Percentiles rank a stretch among this genome's conserved stretches.
These are phyloP conservation scores for Gastrolobium bilobum DNA, from an alignment of 306 rosid species.

Conservation along the genomic window DNA sequence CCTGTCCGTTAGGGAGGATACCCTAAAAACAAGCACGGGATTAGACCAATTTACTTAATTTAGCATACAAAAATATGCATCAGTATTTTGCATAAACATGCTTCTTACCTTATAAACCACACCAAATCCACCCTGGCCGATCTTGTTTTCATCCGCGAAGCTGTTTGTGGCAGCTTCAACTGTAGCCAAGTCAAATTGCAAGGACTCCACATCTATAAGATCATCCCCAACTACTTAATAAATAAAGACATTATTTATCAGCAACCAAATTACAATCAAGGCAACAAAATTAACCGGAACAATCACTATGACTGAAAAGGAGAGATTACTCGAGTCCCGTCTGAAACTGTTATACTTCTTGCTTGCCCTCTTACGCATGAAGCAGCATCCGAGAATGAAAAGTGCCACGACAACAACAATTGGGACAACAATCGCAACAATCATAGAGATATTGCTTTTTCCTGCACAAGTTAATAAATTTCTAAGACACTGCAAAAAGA, in stretches of 20 bases:
- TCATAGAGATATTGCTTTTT: slow-evolving; percentile 36
- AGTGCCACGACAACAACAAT: slow-evolving; percentile 44
- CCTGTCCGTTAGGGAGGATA: slow-evolving; percentile 55
- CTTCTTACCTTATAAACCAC: slow-evolving; percentile 61
- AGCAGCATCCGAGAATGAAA: slow-evolving; percentile 47
- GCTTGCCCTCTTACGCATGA: slow-evolving; percentile 54
- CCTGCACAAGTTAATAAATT: slow-evolving; percentile 46
- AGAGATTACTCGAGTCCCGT: slow-evolving; percentile 52
- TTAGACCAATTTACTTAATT: slow-evolving; percentile 14
- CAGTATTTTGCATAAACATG: background rate
- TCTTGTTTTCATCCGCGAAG: slow-evolving; percentile 54
- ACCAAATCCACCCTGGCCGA: slow-evolving; percentile 74
- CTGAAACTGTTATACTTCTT: slow-evolving; percentile 22
- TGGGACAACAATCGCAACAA: slow-evolving; percentile 53
- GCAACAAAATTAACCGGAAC: slow-evolving; percentile 26
- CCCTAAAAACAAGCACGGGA: slow-evolving; percentile 55
- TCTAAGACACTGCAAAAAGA: slow-evolving; percentile 23
- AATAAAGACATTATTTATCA: background rate
- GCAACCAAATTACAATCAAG: slow-evolving; percentile 1
- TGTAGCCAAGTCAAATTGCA: slow-evolving; percentile 55
- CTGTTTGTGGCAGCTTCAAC: slow-evolving; percentile 59
- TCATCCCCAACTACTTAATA: slow-evolving; percentile 41
- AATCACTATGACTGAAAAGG: background rate
- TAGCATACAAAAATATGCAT: background rate
- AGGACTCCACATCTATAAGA: slow-evolving; percentile 49